Evolutionary conservation across 1,284 basidiomycete species (phyloP).

Genomic region (Amylostereum areolatum): DNA sequence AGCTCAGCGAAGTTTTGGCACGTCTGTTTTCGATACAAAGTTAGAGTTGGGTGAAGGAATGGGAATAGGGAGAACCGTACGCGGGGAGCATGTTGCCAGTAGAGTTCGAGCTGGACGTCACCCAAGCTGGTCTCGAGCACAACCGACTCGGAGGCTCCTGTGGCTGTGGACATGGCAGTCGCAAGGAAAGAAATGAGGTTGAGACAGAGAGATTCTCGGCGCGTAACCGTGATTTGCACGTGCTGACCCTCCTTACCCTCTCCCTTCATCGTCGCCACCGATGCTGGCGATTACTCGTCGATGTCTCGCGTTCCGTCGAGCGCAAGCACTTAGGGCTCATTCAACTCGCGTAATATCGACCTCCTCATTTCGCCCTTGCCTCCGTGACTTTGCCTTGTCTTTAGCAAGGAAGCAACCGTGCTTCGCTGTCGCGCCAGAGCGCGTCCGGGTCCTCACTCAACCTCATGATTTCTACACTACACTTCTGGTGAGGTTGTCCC

Average conservation of each 20-base stretch:
- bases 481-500: neutral
- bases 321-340: too few species aligned
- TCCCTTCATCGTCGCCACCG: too few species aligned
- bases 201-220: too few species aligned
- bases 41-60: constrained; percentile 5
- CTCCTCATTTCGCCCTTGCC: neutral
- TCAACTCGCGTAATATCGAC: neutral
- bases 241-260: too few species aligned
- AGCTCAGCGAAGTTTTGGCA: constrained; percentile 91
- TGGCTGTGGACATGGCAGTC: too few species aligned
- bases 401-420: neutral
- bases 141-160: too few species aligned
- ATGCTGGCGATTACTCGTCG: too few species aligned
- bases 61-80: constrained; percentile 34
- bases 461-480: neutral
- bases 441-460: neutral
- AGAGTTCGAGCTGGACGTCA: constrained; percentile 85
- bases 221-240: too few species aligned
- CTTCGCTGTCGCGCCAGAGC: neutral
- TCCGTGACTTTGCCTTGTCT: neutral
- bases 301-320: too few species aligned
- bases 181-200: too few species aligned
- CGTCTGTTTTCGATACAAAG: constrained; percentile 47
- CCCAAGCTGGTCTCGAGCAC: constrained; percentile 84
- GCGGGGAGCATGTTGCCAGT: constrained; percentile 86